Evolutionary conservation across 2,329 filamentous ascomycete species (phyloP).

Genomic region (Pyrenophora graminea): DNA sequence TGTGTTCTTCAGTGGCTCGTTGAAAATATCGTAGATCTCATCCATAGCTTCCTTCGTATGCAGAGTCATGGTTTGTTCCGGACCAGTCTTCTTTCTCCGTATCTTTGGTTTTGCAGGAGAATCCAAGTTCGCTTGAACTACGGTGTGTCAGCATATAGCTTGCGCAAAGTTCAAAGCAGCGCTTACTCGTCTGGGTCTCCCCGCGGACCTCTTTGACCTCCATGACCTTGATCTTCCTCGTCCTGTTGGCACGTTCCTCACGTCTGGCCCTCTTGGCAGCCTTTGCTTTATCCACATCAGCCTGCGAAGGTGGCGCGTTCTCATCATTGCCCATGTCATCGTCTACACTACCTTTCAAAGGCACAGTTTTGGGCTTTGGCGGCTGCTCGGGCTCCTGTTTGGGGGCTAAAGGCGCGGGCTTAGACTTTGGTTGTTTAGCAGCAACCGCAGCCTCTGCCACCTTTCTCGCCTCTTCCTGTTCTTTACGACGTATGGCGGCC

Average conservation of each 20-base stretch:
- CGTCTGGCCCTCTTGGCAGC: slow-evolving; percentile 51
- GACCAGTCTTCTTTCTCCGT: slow-evolving; percentile 69
- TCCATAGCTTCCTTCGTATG: slow-evolving; percentile 94
- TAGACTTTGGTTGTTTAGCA: slow-evolving; percentile 17
- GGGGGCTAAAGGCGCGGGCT: slow-evolving; percentile 21
- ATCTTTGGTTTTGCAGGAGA: slow-evolving; percentile 81
- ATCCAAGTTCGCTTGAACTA: slow-evolving; percentile 90
- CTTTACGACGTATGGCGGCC: slow-evolving; percentile 44
- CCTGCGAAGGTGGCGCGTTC: slow-evolving; percentile 51
- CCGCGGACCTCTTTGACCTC: slow-evolving; percentile 68
- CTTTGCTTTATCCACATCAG: slow-evolving; percentile 63
- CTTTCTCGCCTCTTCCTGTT: slow-evolving; percentile 34
- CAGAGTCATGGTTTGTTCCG: slow-evolving; percentile 95
- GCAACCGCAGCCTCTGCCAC: slow-evolving; percentile 21
- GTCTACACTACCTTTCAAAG: slow-evolving; percentile 42
- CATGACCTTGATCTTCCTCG: slow-evolving; percentile 70
- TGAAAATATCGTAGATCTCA: slow-evolving; percentile 97
- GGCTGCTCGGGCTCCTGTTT: slow-evolving; percentile 23
- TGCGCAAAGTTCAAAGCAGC: neutral
- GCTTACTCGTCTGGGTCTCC: slow-evolving; percentile 88
- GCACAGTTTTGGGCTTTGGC: slow-evolving; percentile 33
- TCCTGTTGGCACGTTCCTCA: slow-evolving; percentile 56
- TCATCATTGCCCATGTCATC: slow-evolving; percentile 50
- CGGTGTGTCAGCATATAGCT: slow-evolving; percentile 20
- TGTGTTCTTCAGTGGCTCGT: slow-evolving; percentile 70